A percentile compares a stretch with the other conserved stretches of the same genome.
phyloP scores from a whole-genome alignment of 2,329 filamentous ascomycete species.

The Ceratocystis huliohia region DNA sequence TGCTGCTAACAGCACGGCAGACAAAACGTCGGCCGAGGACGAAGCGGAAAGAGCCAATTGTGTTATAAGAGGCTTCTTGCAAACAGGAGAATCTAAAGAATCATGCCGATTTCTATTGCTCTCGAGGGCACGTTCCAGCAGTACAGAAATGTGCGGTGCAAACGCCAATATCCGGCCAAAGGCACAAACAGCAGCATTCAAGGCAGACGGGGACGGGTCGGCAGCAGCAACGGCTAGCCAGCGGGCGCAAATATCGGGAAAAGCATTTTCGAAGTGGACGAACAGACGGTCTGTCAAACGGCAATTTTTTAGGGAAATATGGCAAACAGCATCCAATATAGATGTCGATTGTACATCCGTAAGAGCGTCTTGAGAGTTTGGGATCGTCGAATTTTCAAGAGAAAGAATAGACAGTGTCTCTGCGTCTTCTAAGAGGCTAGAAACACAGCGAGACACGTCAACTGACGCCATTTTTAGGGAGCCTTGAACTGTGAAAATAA shows the following conservation, averaged over 20 bases:
- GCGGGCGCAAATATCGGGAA: slow-evolving; percentile 70
- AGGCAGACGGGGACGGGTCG: slow-evolving; percentile 27
- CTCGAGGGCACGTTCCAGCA: slow-evolving; percentile 41
- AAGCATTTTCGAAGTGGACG: slow-evolving; percentile 57
- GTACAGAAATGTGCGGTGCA: slow-evolving; percentile 64
- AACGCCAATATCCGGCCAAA: slow-evolving; percentile 72
- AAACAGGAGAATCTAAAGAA: background rate
- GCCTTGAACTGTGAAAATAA: background rate
- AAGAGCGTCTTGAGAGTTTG: slow-evolving; percentile 28
- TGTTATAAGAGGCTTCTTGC: slow-evolving; percentile 13
- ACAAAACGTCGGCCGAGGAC: slow-evolving; percentile 25
- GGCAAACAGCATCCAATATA: slow-evolving; percentile 59
- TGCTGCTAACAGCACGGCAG: slow-evolving; percentile 47
- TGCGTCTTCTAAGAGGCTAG: slow-evolving; percentile 20
- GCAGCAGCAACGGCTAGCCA: slow-evolving; percentile 45
- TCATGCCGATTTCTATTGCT: background rate
- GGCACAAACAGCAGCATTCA: slow-evolving; percentile 45
- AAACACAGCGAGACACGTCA: slow-evolving; percentile 21
- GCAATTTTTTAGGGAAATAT: slow-evolving; percentile 51
- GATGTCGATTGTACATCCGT: slow-evolving; percentile 44
- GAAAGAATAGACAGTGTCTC: slow-evolving; percentile 38
- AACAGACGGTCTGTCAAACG: slow-evolving; percentile 62
- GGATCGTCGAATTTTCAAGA: slow-evolving; percentile 28
- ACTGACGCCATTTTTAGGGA: slow-evolving; percentile 19
- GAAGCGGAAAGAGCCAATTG: slow-evolving; percentile 12